Conservation (phyloP, 2,329 filamentous ascomycete genomes). For the Blumeria hordei region DNA sequence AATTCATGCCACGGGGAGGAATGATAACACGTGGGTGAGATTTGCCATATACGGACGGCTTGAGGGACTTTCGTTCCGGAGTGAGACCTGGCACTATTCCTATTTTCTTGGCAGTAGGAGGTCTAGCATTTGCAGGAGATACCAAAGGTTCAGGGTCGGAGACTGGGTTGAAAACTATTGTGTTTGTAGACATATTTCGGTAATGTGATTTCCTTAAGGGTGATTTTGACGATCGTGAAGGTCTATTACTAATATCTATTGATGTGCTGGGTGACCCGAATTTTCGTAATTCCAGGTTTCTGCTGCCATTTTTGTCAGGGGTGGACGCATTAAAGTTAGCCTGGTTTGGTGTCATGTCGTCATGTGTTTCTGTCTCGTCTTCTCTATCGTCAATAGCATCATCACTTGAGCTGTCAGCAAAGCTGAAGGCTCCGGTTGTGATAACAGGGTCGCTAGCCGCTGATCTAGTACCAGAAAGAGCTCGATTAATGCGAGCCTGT, state of each 20-base stretch:
- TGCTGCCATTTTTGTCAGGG: slow-evolving; percentile 25
- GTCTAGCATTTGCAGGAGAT: slow-evolving; percentile 16
- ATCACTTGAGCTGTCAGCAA: slow-evolving; percentile 18
- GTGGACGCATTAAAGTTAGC: slow-evolving; percentile 4
- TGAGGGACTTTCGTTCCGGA: neutral
- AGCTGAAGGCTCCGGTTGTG: slow-evolving; percentile 22
- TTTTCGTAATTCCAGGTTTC: slow-evolving; percentile 26
- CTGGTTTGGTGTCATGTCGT: slow-evolving; percentile 27
- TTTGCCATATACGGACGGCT: slow-evolving; percentile 9
- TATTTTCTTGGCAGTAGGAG: slow-evolving; percentile 15
- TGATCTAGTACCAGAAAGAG: slow-evolving; percentile 27
- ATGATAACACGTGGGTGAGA: slow-evolving; percentile 31
- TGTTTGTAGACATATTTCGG: slow-evolving; percentile 58
- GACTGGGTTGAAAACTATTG: slow-evolving; percentile 60
- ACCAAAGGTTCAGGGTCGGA: slow-evolving; percentile 18
- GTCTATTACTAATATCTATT: slow-evolving; percentile 7
- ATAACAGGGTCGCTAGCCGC: slow-evolving; percentile 35
- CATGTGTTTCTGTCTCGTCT: slow-evolving; percentile 67
- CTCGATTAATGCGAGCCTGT: slow-evolving; percentile 8
- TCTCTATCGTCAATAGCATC: slow-evolving; percentile 33
- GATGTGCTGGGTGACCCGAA: slow-evolving; percentile 32
- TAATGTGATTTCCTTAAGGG: slow-evolving; percentile 24
- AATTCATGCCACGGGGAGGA: slow-evolving; percentile 17
- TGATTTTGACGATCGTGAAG: slow-evolving; percentile 4
- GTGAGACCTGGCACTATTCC: slow-evolving; percentile 7